Evolutionary conservation across 345 rosid species (phyloP), one percentile per base, ranked within the genome.

Genomic region (Sonneratia alba): DNA sequence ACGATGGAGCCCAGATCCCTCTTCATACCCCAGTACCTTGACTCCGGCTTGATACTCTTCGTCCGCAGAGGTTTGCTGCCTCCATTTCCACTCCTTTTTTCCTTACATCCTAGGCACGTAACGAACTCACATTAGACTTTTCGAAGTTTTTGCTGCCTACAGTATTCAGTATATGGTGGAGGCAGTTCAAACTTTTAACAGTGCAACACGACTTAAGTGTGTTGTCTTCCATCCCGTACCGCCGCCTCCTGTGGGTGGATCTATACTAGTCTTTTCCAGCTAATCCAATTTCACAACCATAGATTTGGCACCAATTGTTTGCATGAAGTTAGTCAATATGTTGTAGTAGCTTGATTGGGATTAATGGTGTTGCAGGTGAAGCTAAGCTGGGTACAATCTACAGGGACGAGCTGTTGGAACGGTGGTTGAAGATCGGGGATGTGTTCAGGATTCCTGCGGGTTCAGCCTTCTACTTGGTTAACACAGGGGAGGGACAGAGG

Each of bases 1-100:
- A 83, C 88, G 3, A 92, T 95, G 98, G 94, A 92, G 77, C 97
- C 99, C 27, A 71, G 79, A 38, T 59, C 85, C 55, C 92, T 92
- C 65, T 87, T 92, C 81, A 68, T 95, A 40, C 99, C 97, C 73
- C 96, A 87, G 80, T 95, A 90, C 75, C 82, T 87, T 10, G 97
- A 92, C 71, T 88, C 96, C 22, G 81, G 77, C 74, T 77, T 92
- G 72, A 83, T 90, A 79, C 76, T 95, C 79, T 95, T 95, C 75
- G 42, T 92, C 63, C 88, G 83, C 12, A 80, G 77, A 84, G 92
- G 96, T 87, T 72, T 27, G 32, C 15, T 63, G 24, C 18, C 59
- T 27, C 32, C 32, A 27, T 4, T 14, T 55, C 24, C 24, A 12
- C 18, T 55, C 1, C 32, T 27, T 55, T 16, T 14, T 47, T 47